Evolutionary conservation across 768 basidiomycete genomes (phyloP), one percentile per base, ranked within the genome.

Genomic region (Pleurotus cornucopiae): DNA sequence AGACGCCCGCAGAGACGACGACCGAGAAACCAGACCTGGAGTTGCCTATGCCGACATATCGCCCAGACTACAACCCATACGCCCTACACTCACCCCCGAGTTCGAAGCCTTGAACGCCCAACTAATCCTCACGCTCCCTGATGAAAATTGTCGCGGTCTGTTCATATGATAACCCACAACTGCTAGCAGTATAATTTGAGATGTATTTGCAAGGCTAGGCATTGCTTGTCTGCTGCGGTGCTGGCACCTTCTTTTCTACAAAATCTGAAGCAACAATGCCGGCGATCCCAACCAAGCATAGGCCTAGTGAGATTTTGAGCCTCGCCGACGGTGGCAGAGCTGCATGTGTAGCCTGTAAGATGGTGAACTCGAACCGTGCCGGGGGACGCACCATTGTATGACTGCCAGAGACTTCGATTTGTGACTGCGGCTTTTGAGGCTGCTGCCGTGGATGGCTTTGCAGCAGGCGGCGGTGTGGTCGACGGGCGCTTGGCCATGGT

Each of bases 241-340:
- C 46, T 54, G 77, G 66, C 12, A 74, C 55, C 16, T 65, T 70
- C 55, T 73, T 73, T 62, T 85, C 82, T 39, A 85, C 65, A 51
- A 76, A 74, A 62, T 83, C 74, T 39, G 84, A 83, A 41, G 77
- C 60, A 38, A 72, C 61, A 23, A 84, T 61, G 14, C 84, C 84
- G 18, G 66, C 67, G 6, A 66, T 71, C 9, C 77, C 83, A 23
- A 83, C 64, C 3, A 72, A 64, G 58, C 77, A 82, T 46, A 79
- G 64, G 4, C 69, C 76, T 56, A 83, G 68, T 4, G 82, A 81
- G 46, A 85, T 61, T 51, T 71, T 69, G 25, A 83, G 71, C 37
- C 84, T 80, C 40, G 81, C 81, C 25, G 72, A 68, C 23, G 83
- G 68, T 9, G 84, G 80, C 30, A 86, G 73, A 41, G 76, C 84